Evolutionary conservation across 2,329 filamentous ascomycete species (phyloP), one percentile per base, ranked within the genome.

Genomic region (Keithomyces neogunnii): DNA sequence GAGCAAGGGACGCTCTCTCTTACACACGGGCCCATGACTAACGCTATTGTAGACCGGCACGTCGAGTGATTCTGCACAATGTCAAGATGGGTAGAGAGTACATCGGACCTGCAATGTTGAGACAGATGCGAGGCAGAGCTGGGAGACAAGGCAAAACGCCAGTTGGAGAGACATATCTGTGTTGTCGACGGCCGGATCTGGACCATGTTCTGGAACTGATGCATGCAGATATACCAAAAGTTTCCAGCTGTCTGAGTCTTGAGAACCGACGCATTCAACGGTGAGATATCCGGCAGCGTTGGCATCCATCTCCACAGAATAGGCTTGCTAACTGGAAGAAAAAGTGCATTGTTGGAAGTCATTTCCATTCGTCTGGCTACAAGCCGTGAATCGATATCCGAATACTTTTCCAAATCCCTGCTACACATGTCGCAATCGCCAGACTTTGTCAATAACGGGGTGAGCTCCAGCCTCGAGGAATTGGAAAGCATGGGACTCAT

Each of bases 81-180:
- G 86, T 84, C 32, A 77, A 84, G 40, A 89, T 90, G 85, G 87
- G 87, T 0, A 76, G 84, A 49, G 85, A 89, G 45, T 71, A 89
- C 46, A 80, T 90, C n/a, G 86, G 85, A 0, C 86, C 87, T 10
- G 82, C 86, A 3, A 87, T 91, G 83, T 72, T 91, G 66, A 80
- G 86, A 47, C 87, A 91, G 66, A 91, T 90, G 87, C 80, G 86
- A 61, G 87, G 87, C 3, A 77, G 87, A 54, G 87, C 87, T 26
- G 87, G 87, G 5, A 78, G 87, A 50, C 89, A 89, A 66, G 87
- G 87, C 47, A 90, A 89, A 61, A 85, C 88, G 51, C 84, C 87
- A 48, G 71, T 87, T 45, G 87, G 87, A 2, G 87, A 90, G 68
- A 90, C 85, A 1, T 90, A 86, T 63, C 70, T 90, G 1, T 89